A percentile compares a stretch with the other conserved stretches of the same genome.
Evolutionary conservation across 345 rosid species (phyloP).

Genomic region (Passiflora organensis): DNA sequence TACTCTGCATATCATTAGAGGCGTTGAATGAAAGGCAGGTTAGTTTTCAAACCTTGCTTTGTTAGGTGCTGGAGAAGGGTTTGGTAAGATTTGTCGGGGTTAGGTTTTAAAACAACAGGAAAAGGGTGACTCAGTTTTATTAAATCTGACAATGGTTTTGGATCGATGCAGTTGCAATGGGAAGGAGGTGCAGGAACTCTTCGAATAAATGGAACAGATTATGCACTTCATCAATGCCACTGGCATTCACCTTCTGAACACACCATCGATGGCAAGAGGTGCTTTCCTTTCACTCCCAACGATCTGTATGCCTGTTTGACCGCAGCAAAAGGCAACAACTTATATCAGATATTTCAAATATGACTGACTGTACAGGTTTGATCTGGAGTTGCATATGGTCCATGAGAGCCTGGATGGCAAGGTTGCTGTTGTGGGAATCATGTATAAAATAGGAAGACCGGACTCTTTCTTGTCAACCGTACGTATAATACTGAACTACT

Average conservation of each 20-base stretch:
- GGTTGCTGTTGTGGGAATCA: slow-evolving; percentile 57
- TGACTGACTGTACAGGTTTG: slow-evolving; percentile 57
- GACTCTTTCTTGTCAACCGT: slow-evolving; percentile 63
- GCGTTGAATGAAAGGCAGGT: too few species aligned
- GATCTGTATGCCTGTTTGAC: too few species aligned
- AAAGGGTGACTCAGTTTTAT: not conserved
- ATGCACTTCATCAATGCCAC: slow-evolving; percentile 40
- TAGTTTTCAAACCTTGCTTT: too few species aligned
- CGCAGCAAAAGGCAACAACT: too few species aligned
- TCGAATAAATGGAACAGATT: slow-evolving; percentile 38
- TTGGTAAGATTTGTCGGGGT: not conserved
- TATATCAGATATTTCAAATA: too few species aligned
- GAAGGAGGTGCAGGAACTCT: slow-evolving; percentile 45
- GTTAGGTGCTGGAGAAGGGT: not conserved
- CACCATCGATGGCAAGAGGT: slow-evolving; percentile 44
- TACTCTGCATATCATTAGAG: too few species aligned
- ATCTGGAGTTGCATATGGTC: slow-evolving; percentile 69
- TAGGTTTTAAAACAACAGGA: too few species aligned
- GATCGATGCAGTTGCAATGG: slow-evolving; percentile 44
- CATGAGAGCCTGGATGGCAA: slow-evolving; percentile 56
- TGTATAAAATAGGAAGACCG: slow-evolving; percentile 64
- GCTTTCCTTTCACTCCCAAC: too few species aligned
- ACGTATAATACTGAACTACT: not conserved
- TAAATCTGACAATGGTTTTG: too few species aligned
- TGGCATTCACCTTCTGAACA: slow-evolving; percentile 74